Evolutionary conservation across 2,329 filamentous ascomycete species (phyloP).

Genomic region (Ophiocordyceps camponoti-saundersi): DNA sequence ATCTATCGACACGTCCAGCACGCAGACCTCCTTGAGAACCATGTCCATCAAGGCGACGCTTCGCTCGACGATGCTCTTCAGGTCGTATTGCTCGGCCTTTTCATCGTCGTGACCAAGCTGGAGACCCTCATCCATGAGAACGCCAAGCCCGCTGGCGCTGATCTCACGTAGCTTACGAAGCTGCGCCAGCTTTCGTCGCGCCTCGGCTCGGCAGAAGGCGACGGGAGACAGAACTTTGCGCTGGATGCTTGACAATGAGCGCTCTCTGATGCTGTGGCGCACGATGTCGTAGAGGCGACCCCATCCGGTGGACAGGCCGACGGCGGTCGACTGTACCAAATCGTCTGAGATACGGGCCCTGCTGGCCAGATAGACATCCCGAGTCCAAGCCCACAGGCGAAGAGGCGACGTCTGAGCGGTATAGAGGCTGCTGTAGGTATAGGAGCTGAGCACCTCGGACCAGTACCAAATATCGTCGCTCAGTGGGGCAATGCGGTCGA

Average conservation of each 20-base stretch:
- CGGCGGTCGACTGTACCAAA: constrained; percentile 17
- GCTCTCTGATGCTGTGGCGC: constrained; percentile 54
- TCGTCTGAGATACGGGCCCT: constrained; percentile 23
- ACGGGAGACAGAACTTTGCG: constrained; percentile 62
- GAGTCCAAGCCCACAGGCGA: constrained; percentile 54
- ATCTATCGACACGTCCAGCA: constrained; percentile 41
- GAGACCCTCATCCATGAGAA: constrained; percentile 75
- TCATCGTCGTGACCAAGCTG: constrained; percentile 47
- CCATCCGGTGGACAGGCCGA: constrained; percentile 35
- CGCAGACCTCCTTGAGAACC: constrained; percentile 55
- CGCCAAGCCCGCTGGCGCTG: constrained; percentile 71
- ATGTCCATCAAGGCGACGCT: constrained; percentile 78
- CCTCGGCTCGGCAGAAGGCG: constrained; percentile 57
- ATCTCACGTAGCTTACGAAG: constrained; percentile 60
- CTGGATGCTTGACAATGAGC: constrained; percentile 54
- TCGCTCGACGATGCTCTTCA: constrained; percentile 59
- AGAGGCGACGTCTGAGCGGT: constrained; percentile 71
- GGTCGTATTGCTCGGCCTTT: constrained; percentile 32
- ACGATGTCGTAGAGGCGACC: constrained; percentile 67
- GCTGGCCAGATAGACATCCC: constrained; percentile 52
- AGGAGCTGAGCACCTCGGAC: constrained; percentile 72
- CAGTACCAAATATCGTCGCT: constrained; percentile 90
- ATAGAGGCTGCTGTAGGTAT: constrained; percentile 65
- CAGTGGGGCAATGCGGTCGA: constrained; percentile 70
- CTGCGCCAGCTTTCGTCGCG: constrained; percentile 53